phyloP scores from a whole-genome alignment of 106 monocot genomes.

The Ottelia alismoides region DNA sequence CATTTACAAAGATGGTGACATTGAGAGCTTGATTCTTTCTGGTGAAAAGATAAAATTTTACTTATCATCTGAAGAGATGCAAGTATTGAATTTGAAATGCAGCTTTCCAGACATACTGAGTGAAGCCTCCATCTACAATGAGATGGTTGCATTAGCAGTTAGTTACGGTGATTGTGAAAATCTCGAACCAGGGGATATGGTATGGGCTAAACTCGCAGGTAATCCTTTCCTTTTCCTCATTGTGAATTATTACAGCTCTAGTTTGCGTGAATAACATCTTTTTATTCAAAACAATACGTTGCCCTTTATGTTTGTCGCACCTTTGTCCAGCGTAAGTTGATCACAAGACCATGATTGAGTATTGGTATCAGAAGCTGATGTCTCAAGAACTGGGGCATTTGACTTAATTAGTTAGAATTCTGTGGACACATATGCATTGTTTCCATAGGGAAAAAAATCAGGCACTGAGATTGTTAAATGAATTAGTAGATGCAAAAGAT shows the following conservation, averaged over 20 bases:
- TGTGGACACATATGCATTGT: too few relatives aligned
- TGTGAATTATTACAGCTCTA: neutral
- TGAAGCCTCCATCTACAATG: slow-evolving; percentile 45
- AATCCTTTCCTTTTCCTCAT: too few relatives aligned
- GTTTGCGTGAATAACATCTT: neutral
- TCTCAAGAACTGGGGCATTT: too few relatives aligned
- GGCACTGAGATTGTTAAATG: too few relatives aligned
- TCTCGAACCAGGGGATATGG: slow-evolving; percentile 71
- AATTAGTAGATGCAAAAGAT: too few relatives aligned
- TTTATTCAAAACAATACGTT: neutral
- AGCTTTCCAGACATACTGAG: slow-evolving; percentile 28
- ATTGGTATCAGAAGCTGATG: neutral
- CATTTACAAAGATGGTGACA: slow-evolving; percentile 74
- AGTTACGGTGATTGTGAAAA: slow-evolving; percentile 58
- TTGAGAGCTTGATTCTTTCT: slow-evolving; percentile 38
- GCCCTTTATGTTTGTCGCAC: neutral
- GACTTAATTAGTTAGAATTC: too few relatives aligned
- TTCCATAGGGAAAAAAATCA: too few relatives aligned
- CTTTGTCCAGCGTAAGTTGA: neutral
- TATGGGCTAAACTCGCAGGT: slow-evolving; percentile 98
- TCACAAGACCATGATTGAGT: neutral
- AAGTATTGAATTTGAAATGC: slow-evolving; percentile 44
- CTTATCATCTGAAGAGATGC: slow-evolving; percentile 49
- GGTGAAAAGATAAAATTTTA: slow-evolving; percentile 73
- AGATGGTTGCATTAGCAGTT: slow-evolving; percentile 74